These are phyloP conservation scores for Phytophthora ramorum DNA, from an alignment of 352 stramenopile genomes.

Conservation along the genomic window DNA sequence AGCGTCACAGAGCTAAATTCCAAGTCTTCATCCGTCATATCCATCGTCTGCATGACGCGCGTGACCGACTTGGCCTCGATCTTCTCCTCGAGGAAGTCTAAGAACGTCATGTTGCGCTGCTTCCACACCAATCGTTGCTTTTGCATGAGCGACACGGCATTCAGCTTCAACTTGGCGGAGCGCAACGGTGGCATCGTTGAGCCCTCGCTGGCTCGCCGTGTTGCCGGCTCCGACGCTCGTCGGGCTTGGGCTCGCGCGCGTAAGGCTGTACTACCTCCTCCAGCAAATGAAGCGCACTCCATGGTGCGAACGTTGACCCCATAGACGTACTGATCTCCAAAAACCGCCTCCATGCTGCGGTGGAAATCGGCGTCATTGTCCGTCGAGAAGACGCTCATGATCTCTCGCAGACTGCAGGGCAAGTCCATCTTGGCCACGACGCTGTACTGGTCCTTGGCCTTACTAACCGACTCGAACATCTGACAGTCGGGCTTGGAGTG, in stretches of 20 bases:
- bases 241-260: constrained; percentile 10
- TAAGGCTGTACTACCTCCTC: constrained; percentile 1
- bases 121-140: constrained; percentile 54
- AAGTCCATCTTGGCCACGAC: constrained; percentile 70
- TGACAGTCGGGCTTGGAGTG: constrained; percentile 47
- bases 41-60: constrained; percentile 68
- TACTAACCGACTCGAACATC: constrained; percentile 57
- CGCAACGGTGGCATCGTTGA: constrained; percentile 18
- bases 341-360: constrained; percentile 68
- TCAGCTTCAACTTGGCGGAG: constrained; percentile 50
- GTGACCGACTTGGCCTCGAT: constrained; percentile 62
- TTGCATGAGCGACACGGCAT: constrained; percentile 64
- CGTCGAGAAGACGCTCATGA: constrained; percentile 67
- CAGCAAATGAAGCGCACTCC: constrained; percentile 35
- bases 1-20: constrained; percentile 34
- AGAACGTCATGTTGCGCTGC: constrained; percentile 60
- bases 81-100: constrained; percentile 68
- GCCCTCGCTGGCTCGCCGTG: constrained; percentile 7
- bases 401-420: constrained; percentile 59
- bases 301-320: constrained; percentile 51
- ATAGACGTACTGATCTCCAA: constrained; percentile 69
- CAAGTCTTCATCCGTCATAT: constrained; percentile 42
- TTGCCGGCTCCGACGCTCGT: constrained; percentile 27
- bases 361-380: constrained; percentile 59
- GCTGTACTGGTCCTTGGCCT: constrained; percentile 57